phyloP scores from a whole-genome alignment of 345 rosid species.

The Eucalyptus coolabah region DNA sequence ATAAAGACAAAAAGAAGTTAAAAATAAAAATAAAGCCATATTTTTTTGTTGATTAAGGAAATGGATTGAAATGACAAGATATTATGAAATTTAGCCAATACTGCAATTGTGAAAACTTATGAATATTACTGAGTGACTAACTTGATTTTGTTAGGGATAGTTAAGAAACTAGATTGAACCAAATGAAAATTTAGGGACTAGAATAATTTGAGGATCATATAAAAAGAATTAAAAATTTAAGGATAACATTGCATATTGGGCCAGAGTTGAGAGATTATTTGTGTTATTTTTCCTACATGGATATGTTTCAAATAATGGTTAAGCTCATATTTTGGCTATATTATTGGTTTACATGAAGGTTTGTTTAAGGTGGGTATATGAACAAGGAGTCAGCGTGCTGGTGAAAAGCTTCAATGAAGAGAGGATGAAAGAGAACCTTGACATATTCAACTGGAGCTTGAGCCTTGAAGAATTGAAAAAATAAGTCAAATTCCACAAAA shows the following conservation, averaged over 20 bases:
- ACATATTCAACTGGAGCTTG: slow-evolving; percentile 13
- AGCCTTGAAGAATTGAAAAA: slow-evolving; percentile 1
- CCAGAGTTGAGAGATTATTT: no score
- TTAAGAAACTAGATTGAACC: not conserved
- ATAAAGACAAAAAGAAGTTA: no score
- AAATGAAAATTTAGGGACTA: not conserved
- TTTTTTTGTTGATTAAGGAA: no score
- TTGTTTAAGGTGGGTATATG: slow-evolving; percentile 19
- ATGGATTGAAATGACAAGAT: not conserved
- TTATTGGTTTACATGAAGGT: not conserved
- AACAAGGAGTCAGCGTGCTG: slow-evolving; percentile 13
- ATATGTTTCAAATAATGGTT: not conserved
- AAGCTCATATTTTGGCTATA: not conserved
- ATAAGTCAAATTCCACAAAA: slow-evolving; percentile 7
- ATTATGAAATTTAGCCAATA: no score
- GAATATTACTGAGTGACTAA: no score
- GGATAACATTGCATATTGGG: no score
- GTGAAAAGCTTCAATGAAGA: slow-evolving; percentile 1
- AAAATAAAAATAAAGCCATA: no score
- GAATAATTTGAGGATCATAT: not conserved
- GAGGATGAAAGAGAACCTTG: slow-evolving; percentile 8
- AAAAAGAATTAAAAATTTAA: no score
- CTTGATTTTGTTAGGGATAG: not conserved
- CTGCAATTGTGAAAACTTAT: no score
- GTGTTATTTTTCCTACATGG: not conserved